Evolutionary conservation across 768 basidiomycete genomes (phyloP).

Genomic region (Trametes cinnabarina): DNA sequence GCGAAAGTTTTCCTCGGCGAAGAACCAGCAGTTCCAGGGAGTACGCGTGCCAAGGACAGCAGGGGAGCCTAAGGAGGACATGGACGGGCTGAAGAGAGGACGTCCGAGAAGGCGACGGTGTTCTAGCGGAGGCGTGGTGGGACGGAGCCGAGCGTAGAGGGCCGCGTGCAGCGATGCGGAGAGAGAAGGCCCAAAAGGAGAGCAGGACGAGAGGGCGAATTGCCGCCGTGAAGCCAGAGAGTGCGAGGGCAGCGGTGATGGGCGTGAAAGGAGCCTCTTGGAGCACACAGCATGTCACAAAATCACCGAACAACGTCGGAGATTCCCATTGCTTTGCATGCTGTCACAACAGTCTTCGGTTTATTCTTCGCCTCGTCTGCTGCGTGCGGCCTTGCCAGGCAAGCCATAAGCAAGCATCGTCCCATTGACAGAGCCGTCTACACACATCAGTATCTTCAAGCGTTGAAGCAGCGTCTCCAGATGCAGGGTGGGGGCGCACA

Average conservation of each 20-base stretch:
- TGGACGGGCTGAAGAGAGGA: neutral
- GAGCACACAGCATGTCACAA: neutral
- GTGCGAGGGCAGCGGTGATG: neutral
- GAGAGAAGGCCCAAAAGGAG: neutral
- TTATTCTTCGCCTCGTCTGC: neutral
- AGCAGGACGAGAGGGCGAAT: neutral
- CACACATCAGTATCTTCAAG: no score
- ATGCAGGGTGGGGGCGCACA: no score
- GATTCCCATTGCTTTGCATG: neutral
- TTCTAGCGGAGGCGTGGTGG: neutral
- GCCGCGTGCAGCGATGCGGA: neutral
- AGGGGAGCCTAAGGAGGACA: neutral
- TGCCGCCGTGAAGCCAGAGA: neutral
- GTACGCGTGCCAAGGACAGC: neutral
- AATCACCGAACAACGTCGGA: neutral
- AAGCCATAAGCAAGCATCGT: no score
- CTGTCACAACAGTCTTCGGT: neutral
- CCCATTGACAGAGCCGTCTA: no score
- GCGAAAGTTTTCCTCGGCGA: neutral
- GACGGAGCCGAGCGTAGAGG: neutral
- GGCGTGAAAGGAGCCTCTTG: neutral
- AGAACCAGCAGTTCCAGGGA: neutral
- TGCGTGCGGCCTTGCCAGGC: no score
- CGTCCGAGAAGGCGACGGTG: neutral
- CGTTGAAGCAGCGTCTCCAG: no score